These are phyloP conservation scores for Delonix regia DNA, from an alignment of 306 rosid species.

Conservation along the genomic window DNA sequence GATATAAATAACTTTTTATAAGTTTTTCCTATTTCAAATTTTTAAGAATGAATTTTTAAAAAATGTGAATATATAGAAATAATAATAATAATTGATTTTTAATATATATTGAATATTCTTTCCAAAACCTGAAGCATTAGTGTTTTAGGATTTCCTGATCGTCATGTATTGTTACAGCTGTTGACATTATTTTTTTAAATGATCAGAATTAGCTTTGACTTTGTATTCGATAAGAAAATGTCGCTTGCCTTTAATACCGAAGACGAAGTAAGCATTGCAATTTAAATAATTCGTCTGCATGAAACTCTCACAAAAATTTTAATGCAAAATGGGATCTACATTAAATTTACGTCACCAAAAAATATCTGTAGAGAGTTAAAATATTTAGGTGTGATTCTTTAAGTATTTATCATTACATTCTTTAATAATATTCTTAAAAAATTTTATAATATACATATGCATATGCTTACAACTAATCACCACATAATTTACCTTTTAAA, in stretches of 20 bases:
- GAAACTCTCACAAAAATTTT: background rate
- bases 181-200: background rate
- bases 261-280: background rate
- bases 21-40: too few species aligned
- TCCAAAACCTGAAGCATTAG: background rate
- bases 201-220: background rate
- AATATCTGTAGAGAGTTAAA: background rate
- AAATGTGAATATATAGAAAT: too few species aligned
- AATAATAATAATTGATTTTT: too few species aligned
- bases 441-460: too few species aligned
- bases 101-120: too few species aligned
- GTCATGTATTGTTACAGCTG: background rate
- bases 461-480: too few species aligned
- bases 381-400: background rate
- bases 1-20: too few species aligned
- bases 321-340: background rate
- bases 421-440: background rate
- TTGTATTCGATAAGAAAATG: background rate
- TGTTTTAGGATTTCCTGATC: background rate
- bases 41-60: too few species aligned
- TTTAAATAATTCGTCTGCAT: background rate
- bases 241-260: background rate
- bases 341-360: background rate
- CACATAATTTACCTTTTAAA: too few species aligned
- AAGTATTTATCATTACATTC: background rate